phyloP scores from a whole-genome alignment of 768 basidiomycete genomes.

The Tephrocybe sp. region DNA sequence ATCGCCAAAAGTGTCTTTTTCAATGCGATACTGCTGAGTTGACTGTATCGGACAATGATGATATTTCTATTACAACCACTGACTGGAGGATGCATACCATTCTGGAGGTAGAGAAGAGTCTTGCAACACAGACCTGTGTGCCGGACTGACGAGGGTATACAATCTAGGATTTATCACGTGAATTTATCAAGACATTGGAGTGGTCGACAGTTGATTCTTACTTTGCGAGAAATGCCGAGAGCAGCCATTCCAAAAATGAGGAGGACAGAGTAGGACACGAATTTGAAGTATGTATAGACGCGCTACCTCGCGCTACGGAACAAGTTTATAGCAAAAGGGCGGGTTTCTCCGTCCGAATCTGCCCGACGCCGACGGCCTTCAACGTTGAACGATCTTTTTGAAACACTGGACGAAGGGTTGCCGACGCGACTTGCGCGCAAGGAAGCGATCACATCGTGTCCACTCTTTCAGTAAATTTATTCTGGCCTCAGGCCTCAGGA shows the following conservation, averaged over 20 bases:
- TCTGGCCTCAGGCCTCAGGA: no score
- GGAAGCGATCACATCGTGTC: no score
- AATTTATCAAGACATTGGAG: neutral
- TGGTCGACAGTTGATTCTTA: conserved; percentile 17
- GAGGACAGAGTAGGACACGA: neutral
- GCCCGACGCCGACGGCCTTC: conserved; percentile 9
- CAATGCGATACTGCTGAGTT: conserved; percentile 62
- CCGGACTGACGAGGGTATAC: conserved; percentile 18
- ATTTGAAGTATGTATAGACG: conserved; percentile 3
- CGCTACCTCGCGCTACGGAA: conserved; percentile 4
- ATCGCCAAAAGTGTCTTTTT: conserved; percentile 95
- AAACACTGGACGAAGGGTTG: neutral
- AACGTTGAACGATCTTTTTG: neutral
- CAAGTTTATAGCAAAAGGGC: conserved; percentile 11
- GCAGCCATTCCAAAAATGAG: conserved; percentile 8
- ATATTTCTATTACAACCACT: neutral
- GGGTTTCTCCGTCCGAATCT: conserved; percentile 24
- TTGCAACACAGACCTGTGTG: conserved; percentile 17
- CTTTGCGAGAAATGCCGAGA: conserved; percentile 16
- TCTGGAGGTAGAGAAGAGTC: conserved; percentile 33
- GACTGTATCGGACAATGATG: conserved; percentile 25
- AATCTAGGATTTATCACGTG: conserved; percentile 36
- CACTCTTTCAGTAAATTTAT: no score
- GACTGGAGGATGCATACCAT: conserved; percentile 24
- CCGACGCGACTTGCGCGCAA: neutral